A percentile compares a stretch with the other conserved stretches of the same genome.
Conservation (phyloP, 441 rosid genomes). For the Iberis amara region DNA sequence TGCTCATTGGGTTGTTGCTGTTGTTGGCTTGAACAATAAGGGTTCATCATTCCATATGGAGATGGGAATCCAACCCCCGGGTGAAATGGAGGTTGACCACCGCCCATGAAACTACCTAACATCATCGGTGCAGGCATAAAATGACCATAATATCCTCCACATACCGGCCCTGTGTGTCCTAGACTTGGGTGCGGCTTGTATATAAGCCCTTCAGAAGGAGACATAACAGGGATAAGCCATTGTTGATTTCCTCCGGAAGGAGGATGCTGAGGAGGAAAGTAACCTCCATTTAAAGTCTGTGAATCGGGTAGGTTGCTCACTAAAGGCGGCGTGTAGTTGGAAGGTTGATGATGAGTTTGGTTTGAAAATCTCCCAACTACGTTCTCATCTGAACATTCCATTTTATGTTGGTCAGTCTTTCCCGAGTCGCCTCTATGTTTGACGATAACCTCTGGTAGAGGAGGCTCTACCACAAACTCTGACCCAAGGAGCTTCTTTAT, state of each 20-base stretch:
- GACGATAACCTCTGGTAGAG: conserved; percentile 25
- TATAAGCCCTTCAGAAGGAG: conserved; percentile 79
- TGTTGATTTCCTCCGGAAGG: conserved; percentile 53
- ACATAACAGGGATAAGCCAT: conserved; percentile 85
- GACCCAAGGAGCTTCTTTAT: conserved; percentile 34
- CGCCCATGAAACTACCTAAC: conserved; percentile 33
- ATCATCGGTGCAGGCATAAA: conserved; percentile 36
- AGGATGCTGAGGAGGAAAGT: conserved; percentile 42
- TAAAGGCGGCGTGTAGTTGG: conserved; percentile 42
- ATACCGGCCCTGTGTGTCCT: conserved; percentile 44
- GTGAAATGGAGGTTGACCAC: conserved; percentile 32
- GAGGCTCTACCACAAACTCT: conserved; percentile 38
- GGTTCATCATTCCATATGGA: conserved; percentile 52
- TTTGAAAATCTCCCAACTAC: conserved; percentile 40
- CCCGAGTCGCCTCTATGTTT: conserved; percentile 38
- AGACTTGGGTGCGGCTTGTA: conserved; percentile 67
- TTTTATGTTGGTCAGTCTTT: conserved; percentile 40
- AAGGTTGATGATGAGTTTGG: conserved; percentile 34
- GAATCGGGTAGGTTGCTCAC: conserved; percentile 32
- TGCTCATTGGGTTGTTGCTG: conserved; percentile 36
- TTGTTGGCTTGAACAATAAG: conserved; percentile 38
- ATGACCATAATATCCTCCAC: conserved; percentile 51
- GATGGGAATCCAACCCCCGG: conserved; percentile 45
- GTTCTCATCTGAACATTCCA: conserved; percentile 69
- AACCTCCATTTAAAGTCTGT: conserved; percentile 34